Conservation (phyloP, 345 rosid genomes). For the Cardiospermum halicacabum region DNA sequence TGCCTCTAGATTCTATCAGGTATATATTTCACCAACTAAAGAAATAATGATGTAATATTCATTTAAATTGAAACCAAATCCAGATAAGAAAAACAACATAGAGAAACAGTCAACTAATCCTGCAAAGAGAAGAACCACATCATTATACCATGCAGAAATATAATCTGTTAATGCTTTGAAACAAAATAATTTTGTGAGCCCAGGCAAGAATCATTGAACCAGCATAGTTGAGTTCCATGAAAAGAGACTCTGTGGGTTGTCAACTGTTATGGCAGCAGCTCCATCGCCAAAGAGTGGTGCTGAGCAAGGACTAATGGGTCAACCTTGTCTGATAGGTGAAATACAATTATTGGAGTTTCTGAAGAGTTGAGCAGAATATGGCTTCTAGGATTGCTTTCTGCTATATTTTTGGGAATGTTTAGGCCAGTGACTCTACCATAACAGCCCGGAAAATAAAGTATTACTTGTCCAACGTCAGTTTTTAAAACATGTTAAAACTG, state of each 20-base stretch:
- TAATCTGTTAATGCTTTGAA: too few relatives aligned
- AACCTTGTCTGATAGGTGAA: slow-evolving; percentile 79
- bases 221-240: slow-evolving; percentile 79
- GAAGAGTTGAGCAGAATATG: slow-evolving; percentile 74
- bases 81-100: too few relatives aligned
- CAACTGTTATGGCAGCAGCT: slow-evolving; percentile 73
- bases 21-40: too few relatives aligned
- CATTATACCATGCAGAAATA: too few relatives aligned
- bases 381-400: slow-evolving; percentile 91
- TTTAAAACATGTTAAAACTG: too few relatives aligned
- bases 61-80: too few relatives aligned
- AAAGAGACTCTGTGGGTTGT: slow-evolving; percentile 74
- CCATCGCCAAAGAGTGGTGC: slow-evolving; percentile 98
- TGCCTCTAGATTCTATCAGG: too few relatives aligned
- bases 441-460: slow-evolving; percentile 89
- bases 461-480: slow-evolving; percentile 66
- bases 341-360: slow-evolving; percentile 88
- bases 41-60: too few relatives aligned
- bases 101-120: too few relatives aligned
- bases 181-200: too few relatives aligned
- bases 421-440: slow-evolving; percentile 92
- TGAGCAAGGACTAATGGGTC: slow-evolving; percentile 85
- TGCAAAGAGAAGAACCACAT: too few relatives aligned
- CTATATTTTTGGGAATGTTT: slow-evolving; percentile 90
- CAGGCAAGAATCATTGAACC: slow-evolving; percentile 84